phyloP scores from a whole-genome alignment of 2,329 filamentous ascomycete genomes.

The Purpureocillium lavendulum region DNA sequence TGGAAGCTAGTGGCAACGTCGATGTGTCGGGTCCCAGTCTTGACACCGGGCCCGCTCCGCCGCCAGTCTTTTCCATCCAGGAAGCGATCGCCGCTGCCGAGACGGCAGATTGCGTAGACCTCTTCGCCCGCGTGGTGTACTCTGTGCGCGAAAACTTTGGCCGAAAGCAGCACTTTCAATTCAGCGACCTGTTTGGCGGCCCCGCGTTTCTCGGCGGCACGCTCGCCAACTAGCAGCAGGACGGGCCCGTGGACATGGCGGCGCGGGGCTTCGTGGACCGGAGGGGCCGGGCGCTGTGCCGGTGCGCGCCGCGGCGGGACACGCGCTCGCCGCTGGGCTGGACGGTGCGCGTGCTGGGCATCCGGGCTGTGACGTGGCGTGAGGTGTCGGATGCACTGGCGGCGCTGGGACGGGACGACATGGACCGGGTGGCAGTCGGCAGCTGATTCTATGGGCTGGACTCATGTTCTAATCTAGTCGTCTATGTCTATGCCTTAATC shows the following conservation, averaged over 20 bases:
- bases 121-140: constrained; percentile 52
- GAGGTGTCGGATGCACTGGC: constrained; percentile 16
- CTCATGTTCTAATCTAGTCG: no score
- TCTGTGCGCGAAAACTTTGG: constrained; percentile 44
- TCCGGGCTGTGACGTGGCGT: constrained; percentile 19
- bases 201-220: constrained; percentile 28
- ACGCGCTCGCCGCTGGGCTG: constrained; percentile 13
- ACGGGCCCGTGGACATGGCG: constrained; percentile 15
- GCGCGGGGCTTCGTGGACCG: constrained; percentile 15
- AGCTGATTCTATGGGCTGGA: neutral
- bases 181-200: constrained; percentile 54
- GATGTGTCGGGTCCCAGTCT: no score
- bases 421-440: constrained; percentile 11
- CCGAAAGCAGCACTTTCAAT: constrained; percentile 53
- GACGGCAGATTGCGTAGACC: constrained; percentile 39
- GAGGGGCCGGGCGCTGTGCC: constrained; percentile 9
- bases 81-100: no score
- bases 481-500: constrained; percentile 9
- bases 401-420: constrained; percentile 16
- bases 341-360: constrained; percentile 15
- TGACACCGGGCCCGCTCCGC: no score
- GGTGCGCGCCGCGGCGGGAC: constrained; percentile 17
- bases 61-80: no score
- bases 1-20: no score
- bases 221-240: constrained; percentile 15